Percentiles rank a stretch among this genome's conserved stretches.
Conservation (phyloP, 345 rosid species). For the Adansonia digitata region DNA sequence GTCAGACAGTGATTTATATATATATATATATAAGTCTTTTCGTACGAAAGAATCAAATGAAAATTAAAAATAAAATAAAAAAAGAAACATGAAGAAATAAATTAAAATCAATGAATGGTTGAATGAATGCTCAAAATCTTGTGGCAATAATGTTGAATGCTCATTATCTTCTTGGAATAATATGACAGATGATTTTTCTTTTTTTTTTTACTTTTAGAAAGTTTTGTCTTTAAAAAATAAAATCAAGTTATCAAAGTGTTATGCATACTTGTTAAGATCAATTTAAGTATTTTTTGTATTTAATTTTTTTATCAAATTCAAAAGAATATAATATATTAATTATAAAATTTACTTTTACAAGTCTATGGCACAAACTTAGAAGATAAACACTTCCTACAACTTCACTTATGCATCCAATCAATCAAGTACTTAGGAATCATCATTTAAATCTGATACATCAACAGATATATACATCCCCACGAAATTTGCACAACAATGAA, state of each 20-base stretch:
- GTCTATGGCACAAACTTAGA: background rate
- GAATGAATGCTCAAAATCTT: background rate
- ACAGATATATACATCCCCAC: no score
- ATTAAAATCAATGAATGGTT: background rate
- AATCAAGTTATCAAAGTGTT: no score
- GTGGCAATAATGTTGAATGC: no score
- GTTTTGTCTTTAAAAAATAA: no score
- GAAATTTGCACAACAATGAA: no score
- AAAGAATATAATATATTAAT: background rate
- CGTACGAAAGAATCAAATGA: background rate
- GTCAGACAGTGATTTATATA: background rate
- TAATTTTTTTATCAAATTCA: background rate
- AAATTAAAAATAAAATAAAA: background rate
- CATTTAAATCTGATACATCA: no score
- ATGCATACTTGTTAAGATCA: no score
- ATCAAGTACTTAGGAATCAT: background rate
- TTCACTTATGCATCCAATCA: background rate
- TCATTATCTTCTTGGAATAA: background rate
- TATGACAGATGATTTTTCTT: background rate
- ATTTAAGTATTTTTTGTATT: background rate
- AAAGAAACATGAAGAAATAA: no score
- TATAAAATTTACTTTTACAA: background rate
- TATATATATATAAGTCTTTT: background rate
- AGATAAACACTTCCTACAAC: background rate
- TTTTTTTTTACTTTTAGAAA: background rate